These are phyloP conservation scores for Excoecaria agallocha DNA, from an alignment of 345 rosid species.

Conservation along the genomic window DNA sequence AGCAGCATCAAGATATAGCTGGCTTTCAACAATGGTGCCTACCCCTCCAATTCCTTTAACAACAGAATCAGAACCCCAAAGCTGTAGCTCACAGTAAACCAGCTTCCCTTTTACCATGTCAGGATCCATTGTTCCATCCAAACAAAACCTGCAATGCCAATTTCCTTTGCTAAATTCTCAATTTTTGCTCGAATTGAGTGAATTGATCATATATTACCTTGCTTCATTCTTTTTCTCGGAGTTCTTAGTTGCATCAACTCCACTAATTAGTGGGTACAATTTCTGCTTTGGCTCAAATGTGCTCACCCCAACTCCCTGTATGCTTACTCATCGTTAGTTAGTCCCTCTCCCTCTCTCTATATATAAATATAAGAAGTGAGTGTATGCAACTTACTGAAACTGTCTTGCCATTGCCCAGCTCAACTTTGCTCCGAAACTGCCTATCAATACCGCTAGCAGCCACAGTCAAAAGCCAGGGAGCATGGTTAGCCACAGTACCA, in stretches of 20 bases:
- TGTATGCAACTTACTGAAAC: constrained; percentile 39
- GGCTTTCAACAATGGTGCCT: constrained; percentile 52
- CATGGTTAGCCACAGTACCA: constrained; percentile 55
- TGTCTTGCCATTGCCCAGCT: constrained; percentile 59
- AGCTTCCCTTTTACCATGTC: constrained; percentile 72
- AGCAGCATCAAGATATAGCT: constrained; percentile 62
- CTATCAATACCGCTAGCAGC: constrained; percentile 84
- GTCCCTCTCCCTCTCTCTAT: no score
- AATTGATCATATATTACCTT: constrained; percentile 31
- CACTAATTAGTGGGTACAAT: constrained; percentile 65
- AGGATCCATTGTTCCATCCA: constrained; percentile 52
- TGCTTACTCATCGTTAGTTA: not conserved
- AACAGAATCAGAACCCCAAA: constrained; percentile 57
- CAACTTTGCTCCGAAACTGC: constrained; percentile 58
- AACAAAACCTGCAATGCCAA: constrained; percentile 47
- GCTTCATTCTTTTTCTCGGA: constrained; percentile 36
- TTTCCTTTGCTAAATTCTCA: no score
- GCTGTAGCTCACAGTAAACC: constrained; percentile 47
- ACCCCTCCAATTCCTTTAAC: constrained; percentile 62
- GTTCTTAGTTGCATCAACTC: constrained; percentile 54
- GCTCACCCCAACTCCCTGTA: constrained; percentile 69
- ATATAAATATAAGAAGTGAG: not conserved
- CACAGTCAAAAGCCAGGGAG: constrained; percentile 88
- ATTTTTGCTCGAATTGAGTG: not conserved
- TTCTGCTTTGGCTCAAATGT: constrained; percentile 52